Evolutionary conservation across 2,329 filamentous ascomycete species (phyloP), one percentile per base, ranked within the genome.

Genomic region (Penicillium sp.): DNA sequence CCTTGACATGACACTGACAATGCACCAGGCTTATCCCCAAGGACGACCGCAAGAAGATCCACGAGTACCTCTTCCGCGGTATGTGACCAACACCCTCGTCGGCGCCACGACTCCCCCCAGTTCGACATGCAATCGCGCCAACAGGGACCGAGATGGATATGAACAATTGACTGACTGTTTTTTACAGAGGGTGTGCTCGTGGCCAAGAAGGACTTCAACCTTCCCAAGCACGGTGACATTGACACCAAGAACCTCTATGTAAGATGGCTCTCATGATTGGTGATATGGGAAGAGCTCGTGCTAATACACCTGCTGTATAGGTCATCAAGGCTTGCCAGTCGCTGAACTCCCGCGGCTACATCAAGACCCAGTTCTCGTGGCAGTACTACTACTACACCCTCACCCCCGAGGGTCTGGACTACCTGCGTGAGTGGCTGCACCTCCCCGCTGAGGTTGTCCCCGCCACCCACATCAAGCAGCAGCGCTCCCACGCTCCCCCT

Each of bases 351-450:
- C 93, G 94, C 78, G 93, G 93, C 77, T 97, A 90, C 81, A 87
- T 99, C 82, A 99, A 99, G 90, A 99, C 94, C 71, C 94, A 95
- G 81, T 99, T 99, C 89, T 96, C 91, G 67, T 96, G 91, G 91
- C 91, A 96, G 83, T 96, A 92, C 86, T 96, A 97, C 89, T 99
- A 99, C 90, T 99, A 99, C 88, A 97, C 94, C 80, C 88, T 99
- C 80, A 97, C 93, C 78, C 90, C 92, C 75, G 92, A 97, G 68
- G 94, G 94, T 82, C 93, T 99, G 78, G 93, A 97, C 84, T 99
- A 99, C 87, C 92, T 99, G 79, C 93, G 94, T 77, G 94, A 99
- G 85, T 99, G 94, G 94, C 92, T 99, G 71, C 94, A 99, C 83
- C 89, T 99, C 72, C 94, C 94, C 73, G 92, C 94, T 77, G 94